Conservation (phyloP, 169 alveolate species). For the Plasmodium coatneyi region DNA sequence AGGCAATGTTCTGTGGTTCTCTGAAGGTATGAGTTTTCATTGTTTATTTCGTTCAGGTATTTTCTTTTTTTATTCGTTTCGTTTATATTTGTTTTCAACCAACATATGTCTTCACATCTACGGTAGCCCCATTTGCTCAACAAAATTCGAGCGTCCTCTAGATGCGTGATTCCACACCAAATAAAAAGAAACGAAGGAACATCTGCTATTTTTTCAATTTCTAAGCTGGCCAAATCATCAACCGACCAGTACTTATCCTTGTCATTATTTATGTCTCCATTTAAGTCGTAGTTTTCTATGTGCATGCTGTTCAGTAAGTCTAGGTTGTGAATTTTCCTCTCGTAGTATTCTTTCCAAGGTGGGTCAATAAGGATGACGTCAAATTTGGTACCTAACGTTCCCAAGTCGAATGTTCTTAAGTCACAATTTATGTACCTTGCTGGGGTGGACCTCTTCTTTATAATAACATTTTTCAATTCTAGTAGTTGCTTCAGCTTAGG, state of each 20-base stretch:
- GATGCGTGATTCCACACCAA: constrained; percentile 92
- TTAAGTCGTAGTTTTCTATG: constrained; percentile 52
- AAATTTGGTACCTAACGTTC: constrained; percentile 86
- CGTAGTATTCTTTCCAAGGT: constrained; percentile 90
- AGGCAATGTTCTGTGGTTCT: constrained; percentile 95
- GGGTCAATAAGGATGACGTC: constrained; percentile 94
- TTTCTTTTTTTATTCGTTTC: constrained; percentile 79
- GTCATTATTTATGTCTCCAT: constrained; percentile 54
- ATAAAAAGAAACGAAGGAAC: constrained; percentile 90
- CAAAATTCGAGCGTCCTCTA: constrained; percentile 86
- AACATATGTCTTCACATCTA: constrained; percentile 95
- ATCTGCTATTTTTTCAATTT: constrained; percentile 91
- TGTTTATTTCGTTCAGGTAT: constrained; percentile 73
- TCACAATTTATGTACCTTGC: constrained; percentile 90
- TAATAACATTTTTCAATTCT: constrained; percentile 88
- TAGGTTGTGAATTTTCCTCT: constrained; percentile 65
- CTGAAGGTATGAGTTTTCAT: constrained; percentile 81
- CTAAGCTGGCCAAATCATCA: constrained; percentile 82
- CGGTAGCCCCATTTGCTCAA: constrained; percentile 94
- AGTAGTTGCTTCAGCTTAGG: constrained; percentile 91
- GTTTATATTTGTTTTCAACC: constrained; percentile 92
- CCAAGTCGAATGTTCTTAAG: constrained; percentile 87
- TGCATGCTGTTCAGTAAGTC: constrained; percentile 54
- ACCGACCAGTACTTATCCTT: constrained; percentile 77
- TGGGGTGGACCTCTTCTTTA: constrained; percentile 91